Conservation (phyloP, 2,329 filamentous ascomycete species). For the Ophiostoma montium region DNA sequence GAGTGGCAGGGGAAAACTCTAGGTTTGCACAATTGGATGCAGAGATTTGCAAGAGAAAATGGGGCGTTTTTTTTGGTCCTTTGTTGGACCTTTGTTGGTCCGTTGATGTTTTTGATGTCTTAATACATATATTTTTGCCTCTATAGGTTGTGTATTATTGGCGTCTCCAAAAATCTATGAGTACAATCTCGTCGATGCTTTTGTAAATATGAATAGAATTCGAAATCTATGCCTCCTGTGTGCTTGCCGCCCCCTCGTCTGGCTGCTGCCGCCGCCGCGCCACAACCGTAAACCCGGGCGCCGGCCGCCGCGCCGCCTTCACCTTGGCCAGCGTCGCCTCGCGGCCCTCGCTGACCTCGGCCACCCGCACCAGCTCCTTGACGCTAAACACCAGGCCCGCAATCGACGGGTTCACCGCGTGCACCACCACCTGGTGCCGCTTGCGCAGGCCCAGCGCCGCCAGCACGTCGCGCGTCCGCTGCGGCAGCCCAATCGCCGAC, state of each 20-base stretch:
- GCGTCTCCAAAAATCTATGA: no score
- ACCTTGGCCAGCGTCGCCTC: constrained; percentile 53
- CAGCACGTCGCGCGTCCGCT: constrained; percentile 66
- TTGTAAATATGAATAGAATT: no score
- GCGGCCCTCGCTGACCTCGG: constrained; percentile 55
- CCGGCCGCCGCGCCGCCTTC: constrained; percentile 56
- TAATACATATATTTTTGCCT: no score
- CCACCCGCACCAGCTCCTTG: constrained; percentile 77
- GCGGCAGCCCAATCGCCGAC: constrained; percentile 75
- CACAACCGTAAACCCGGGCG: constrained; percentile 47
- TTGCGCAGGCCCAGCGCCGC: constrained; percentile 73
- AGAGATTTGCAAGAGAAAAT: no score
- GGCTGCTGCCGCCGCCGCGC: neutral
- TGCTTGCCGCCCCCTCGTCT: neutral
- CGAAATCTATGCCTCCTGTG: neutral
- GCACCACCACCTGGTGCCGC: constrained; percentile 77
- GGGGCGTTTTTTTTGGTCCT: no score
- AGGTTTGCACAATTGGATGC: no score
- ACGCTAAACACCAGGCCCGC: constrained; percentile 89
- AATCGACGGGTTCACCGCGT: constrained; percentile 65
- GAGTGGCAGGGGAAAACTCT: no score
- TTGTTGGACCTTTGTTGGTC: no score
- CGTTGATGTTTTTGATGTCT: no score
- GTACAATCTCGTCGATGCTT: no score
- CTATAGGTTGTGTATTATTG: no score